phyloP scores from a whole-genome alignment of 139 green algal genomes.

The Microglena sp. region DNA sequence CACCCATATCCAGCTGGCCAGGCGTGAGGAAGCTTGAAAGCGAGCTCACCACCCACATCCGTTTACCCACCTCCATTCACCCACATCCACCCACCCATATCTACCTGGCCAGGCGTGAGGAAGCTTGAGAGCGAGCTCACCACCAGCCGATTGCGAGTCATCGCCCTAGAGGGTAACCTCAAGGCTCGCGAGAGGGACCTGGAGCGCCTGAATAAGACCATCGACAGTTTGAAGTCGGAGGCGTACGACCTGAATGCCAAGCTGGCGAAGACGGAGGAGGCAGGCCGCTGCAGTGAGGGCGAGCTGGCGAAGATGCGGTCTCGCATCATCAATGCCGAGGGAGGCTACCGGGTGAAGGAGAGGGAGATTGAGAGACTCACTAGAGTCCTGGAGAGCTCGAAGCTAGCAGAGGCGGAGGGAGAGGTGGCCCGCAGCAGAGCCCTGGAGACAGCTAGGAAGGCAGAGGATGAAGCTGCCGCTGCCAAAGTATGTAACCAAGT shows the following conservation, averaged over 20 bases:
- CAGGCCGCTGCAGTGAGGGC: neutral
- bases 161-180: slow-evolving; percentile 22
- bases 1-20: too few species aligned
- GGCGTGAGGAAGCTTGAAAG: too few species aligned
- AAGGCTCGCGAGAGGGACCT: slow-evolving; percentile 16
- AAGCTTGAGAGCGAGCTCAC: slow-evolving; percentile 22
- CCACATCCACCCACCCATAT: too few species aligned
- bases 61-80: too few species aligned
- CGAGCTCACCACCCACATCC: too few species aligned
- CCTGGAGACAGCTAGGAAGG: slow-evolving; percentile 13
- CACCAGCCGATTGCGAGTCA: slow-evolving; percentile 6
- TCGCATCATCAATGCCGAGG: slow-evolving; percentile 7
- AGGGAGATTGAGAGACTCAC: slow-evolving; percentile 22
- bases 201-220: slow-evolving; percentile 2
- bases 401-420: slow-evolving; percentile 2
- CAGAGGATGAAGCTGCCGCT: slow-evolving; percentile 24
- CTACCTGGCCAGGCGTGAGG: slow-evolving; percentile 10
- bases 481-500: too few species aligned
- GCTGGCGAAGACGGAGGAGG: neutral
- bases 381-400: slow-evolving; percentile 1
- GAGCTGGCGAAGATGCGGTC: slow-evolving; percentile 1
- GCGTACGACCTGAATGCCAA: neutral
- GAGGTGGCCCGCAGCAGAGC: neutral
- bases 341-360: slow-evolving; percentile 22
- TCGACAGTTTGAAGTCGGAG: slow-evolving; percentile 5